Base-by-base conservation (phyloP, 1,139 yeast genomes). In the Debaryomyces sp. region DNA sequence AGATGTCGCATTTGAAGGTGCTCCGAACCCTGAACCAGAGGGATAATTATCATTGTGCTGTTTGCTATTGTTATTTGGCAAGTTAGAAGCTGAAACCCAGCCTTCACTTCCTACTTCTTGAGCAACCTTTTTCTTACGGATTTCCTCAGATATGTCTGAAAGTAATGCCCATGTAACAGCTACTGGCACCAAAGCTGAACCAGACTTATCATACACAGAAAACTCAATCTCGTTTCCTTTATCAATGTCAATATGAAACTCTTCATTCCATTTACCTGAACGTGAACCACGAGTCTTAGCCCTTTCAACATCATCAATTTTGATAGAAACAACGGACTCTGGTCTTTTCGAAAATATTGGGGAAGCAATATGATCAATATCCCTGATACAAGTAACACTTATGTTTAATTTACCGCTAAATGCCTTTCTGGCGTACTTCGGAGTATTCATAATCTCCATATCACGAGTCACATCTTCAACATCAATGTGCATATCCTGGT, bases 141-240 rank as follows among this genome's bases (percentile, higher is more conserved):
- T 78, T 56, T 94, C 98, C 70, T 94, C 99, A 1, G 96, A 91
- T 45, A 94, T 81, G 66, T 94, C 99, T 4, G 96, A 85, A 34
- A 94, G 77, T 38, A 94, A 79, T 34, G 92, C 80, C 98, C 98
- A 94, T 59, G 89, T 83, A 39, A 94, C 77, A 3, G 96, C 99
- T n/a, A 94, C 96, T 0, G 99, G 98, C 6, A 87, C 83, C 50
- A 77, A 69, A 41, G 77, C 78, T 46, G 77, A 80, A 41, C 88
- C 88, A 12, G 80, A 75, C 57, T 86, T 86, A 65, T 94, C 99
- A 66, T 87, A 90, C 5, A 94, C 90, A 1, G 92, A 82, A 51
- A 94, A 75, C 60, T 92, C 97, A 43, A 92, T 78, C 70, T 94
- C 99, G 63, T 92, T 89, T 24, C 96, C 97, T 64, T 87, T 89